phyloP scores from a whole-genome alignment of 495 filamentous ascomycete genomes.

The Glutinoglossum americanum region DNA sequence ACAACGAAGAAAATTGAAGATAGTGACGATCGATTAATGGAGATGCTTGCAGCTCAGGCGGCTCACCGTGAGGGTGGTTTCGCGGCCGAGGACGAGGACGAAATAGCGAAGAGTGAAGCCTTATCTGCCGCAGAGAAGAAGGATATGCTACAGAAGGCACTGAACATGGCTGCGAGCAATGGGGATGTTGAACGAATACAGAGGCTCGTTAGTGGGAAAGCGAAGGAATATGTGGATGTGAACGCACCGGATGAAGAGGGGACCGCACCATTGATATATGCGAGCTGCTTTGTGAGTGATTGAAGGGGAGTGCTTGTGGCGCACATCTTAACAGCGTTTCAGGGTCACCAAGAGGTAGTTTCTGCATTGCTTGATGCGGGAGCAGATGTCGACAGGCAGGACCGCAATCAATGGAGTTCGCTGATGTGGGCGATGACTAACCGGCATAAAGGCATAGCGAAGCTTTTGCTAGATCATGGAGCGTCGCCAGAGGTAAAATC shows the following conservation, averaged over 20 bases:
- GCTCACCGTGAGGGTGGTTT: slow-evolving; percentile 53
- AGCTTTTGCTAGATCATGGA: slow-evolving; percentile 74
- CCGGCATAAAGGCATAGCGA: slow-evolving; percentile 84
- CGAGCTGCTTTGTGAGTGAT: slow-evolving; percentile 83
- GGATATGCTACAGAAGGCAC: slow-evolving; percentile 56
- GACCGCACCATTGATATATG: slow-evolving; percentile 87
- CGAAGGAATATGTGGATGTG: slow-evolving; percentile 60
- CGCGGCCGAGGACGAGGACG: slow-evolving; percentile 55
- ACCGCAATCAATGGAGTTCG: slow-evolving; percentile 90
- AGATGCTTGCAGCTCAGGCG: slow-evolving; percentile 90
- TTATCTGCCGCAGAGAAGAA: slow-evolving; percentile 58
- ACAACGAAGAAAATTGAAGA: slow-evolving; percentile 44
- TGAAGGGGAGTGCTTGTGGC: slow-evolving; percentile 1
- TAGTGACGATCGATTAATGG: slow-evolving; percentile 70
- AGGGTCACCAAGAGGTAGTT: slow-evolving; percentile 87
- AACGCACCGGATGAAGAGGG: slow-evolving; percentile 88
- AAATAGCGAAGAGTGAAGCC: slow-evolving; percentile 48
- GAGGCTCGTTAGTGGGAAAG: slow-evolving; percentile 53
- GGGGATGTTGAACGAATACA: slow-evolving; percentile 68
- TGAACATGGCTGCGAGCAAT: slow-evolving; percentile 95
- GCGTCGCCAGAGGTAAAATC: slow-evolving; percentile 93
- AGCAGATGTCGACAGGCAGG: slow-evolving; percentile 82
- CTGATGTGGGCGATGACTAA: slow-evolving; percentile 99
- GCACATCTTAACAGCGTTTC: slow-evolving; percentile 1
- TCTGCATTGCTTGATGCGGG: slow-evolving; percentile 63